Base-by-base conservation (phyloP, 495 filamentous ascomycete species). In the Penicillium bovifimosum region DNA sequence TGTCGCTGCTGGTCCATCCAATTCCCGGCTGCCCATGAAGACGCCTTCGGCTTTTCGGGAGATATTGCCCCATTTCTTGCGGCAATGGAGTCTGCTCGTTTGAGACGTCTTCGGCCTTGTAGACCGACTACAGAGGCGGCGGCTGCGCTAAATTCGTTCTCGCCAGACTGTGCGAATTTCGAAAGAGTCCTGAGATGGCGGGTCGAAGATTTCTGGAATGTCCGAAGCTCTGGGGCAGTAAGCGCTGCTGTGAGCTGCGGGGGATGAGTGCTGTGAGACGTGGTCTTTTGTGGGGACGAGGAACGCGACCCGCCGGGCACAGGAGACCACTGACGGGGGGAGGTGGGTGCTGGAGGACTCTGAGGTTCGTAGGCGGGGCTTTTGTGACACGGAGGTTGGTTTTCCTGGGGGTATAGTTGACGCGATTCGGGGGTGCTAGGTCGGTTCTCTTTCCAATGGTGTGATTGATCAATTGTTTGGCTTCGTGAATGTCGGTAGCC, bases 1-100 rank as follows among this genome's bases (percentile, higher is more conserved):
- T 97, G 91, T 43, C 95, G 80, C 65, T 96, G 90, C 65, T 93
- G 90, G 66, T 99, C 95, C 91, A 99, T 97, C 95, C 93, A 97
- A 61, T 90, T 96, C 38, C 88, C 82, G 14, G 85, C 88, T 48
- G 84, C 86, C 86, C 90, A 96, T 46, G 85, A 74, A 72, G 84
- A 65, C 64, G 70, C 68, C 68, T 76, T 63, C 58, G 70, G 62
- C 70, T 77, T 80, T 47, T 74, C 77, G 20, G 67, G 67, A 5
- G 73, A 73, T 51, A 65, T 65, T 7, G 73, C 61, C 36, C 68
- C 73, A 53, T 45, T 69, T 52, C 55, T 74, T 73, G 55, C 74
- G 56, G 61, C 77, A 55, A 73, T 74, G 9, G 81, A 84, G 46
- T 81, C 84, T 9, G 82, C 80, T 50, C 89, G 78, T 69, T 96